A percentile compares a stretch with the other conserved stretches of the same genome.
These are phyloP conservation scores for Linnemannia elongata DNA, from an alignment of 192 early-diverging fungal genomes.

Conservation along the genomic window DNA sequence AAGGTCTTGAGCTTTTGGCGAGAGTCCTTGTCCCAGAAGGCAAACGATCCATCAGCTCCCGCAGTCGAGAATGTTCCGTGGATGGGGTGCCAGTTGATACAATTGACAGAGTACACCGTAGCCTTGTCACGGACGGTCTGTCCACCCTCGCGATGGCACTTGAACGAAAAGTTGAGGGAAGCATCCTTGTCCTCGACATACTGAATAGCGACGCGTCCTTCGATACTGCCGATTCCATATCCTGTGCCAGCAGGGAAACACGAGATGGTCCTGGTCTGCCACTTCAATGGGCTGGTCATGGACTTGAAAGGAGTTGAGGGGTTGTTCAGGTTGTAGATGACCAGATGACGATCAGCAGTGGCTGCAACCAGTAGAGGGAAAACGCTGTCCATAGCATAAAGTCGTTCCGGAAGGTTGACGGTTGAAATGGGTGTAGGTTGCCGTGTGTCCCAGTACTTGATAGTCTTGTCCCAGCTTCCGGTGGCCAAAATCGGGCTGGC, in stretches of 20 bases:
- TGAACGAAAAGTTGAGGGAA: constrained; percentile 88
- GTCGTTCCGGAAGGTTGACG: constrained; percentile 86
- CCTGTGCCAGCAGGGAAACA: constrained; percentile 86
- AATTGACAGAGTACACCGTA: constrained; percentile 78
- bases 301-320: constrained; percentile 81
- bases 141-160: constrained; percentile 88
- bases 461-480: constrained; percentile 96
- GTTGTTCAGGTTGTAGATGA: constrained; percentile 85
- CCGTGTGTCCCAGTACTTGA: constrained; percentile 96
- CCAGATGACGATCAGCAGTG: constrained; percentile 89
- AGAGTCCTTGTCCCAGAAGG: constrained; percentile 97
- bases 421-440: constrained; percentile 80
- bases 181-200: constrained; percentile 88
- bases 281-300: constrained; percentile 79
- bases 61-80: constrained; percentile 93
- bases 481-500: constrained; percentile 80
- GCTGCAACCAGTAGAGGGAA: constrained; percentile 90
- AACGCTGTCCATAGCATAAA: constrained; percentile 90
- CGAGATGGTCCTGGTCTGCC: constrained; percentile 85
- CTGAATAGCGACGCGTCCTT: constrained; percentile 94
- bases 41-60: constrained; percentile 87
- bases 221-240: constrained; percentile 93
- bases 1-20: constrained; percentile 87
- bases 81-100: constrained; percentile 81
- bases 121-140: constrained; percentile 52